These are phyloP conservation scores for Monilinia polystroma DNA, from an alignment of 2,329 filamentous ascomycete species.

Conservation along the genomic window DNA sequence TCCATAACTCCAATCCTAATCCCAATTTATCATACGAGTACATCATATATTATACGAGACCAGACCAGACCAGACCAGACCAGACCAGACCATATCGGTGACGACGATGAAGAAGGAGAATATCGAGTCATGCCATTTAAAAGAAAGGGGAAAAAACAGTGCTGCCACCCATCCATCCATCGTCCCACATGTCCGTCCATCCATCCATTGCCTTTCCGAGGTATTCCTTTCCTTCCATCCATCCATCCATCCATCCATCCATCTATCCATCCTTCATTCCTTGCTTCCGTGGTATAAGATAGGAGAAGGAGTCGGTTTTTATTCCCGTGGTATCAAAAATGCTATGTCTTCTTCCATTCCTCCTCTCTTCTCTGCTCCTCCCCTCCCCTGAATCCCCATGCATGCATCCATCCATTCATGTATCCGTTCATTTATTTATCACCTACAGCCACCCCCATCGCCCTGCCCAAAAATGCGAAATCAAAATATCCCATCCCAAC, in stretches of 20 bases:
- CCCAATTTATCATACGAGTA: too few species aligned
- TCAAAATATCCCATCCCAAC: background rate
- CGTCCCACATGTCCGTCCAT: background rate
- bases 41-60: too few species aligned
- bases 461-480: background rate
- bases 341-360: background rate
- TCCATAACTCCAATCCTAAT: too few species aligned
- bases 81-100: too few species aligned
- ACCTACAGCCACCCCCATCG: background rate
- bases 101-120: too few species aligned
- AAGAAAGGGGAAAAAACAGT: too few species aligned
- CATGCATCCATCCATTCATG: background rate
- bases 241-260: too few species aligned
- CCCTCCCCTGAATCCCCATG: too few species aligned
- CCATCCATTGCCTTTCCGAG: background rate
- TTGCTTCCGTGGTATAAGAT: conserved; percentile 8
- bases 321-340: conserved; percentile 18
- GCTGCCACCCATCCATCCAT: too few species aligned
- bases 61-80: too few species aligned
- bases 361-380: background rate
- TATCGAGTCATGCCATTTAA: too few species aligned
- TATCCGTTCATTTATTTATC: background rate
- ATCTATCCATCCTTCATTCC: background rate
- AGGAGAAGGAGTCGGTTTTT: background rate
- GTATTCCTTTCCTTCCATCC: background rate